Conservation (phyloP, 305 asterid genomes). For the Fraxinus nigra region DNA sequence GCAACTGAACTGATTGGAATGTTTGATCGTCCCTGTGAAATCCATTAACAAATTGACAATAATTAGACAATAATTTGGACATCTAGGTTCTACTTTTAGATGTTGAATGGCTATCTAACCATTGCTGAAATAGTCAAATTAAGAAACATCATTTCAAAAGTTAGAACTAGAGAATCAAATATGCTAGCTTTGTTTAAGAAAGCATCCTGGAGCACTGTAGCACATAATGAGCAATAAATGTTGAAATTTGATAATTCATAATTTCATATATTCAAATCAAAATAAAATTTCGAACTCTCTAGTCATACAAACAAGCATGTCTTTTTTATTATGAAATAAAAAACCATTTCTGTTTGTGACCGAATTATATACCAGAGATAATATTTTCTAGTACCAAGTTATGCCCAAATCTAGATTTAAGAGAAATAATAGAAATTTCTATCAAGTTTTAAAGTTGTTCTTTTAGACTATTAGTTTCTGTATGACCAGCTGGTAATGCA, state of each 20-base stretch:
- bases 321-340: not conserved
- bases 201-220: constrained; percentile 4
- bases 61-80: constrained; percentile 21
- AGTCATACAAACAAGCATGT: not conserved
- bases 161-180: not conserved
- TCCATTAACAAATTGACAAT: constrained; percentile 16
- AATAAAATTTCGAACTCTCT: not conserved
- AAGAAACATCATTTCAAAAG: constrained; percentile 10
- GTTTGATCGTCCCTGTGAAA: constrained; percentile 61
- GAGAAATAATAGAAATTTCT: constrained; percentile 7
- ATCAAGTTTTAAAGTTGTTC: not conserved
- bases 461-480: not conserved
- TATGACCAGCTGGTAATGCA: not conserved
- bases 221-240: constrained; percentile 4
- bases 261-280: constrained; percentile 8
- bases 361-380: not conserved
- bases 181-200: not conserved
- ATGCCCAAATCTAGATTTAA: not conserved
- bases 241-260: constrained; percentile 12
- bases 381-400: not conserved
- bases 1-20: constrained; percentile 77
- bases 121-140: not conserved
- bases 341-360: not conserved
- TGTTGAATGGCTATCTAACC: not conserved
- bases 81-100: constrained; percentile 11